Evolutionary conservation across 2,329 filamentous ascomycete species (phyloP).

Genomic region (Calonectria naviculata): DNA sequence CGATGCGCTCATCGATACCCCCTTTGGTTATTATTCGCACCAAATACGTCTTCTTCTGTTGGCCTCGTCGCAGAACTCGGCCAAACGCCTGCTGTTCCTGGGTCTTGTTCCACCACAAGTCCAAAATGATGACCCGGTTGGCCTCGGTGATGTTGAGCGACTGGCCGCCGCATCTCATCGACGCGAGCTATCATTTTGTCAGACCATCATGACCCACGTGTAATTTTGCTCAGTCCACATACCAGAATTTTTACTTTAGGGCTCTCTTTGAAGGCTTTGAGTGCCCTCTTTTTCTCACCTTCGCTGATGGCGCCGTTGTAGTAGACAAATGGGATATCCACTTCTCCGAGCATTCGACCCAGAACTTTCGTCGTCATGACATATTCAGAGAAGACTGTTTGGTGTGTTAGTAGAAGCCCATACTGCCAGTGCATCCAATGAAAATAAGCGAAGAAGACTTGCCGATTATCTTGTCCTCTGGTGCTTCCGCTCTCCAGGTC

Average conservation of each 20-base stretch:
- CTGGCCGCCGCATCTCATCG: constrained; percentile 48
- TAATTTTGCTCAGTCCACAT: constrained; percentile 23
- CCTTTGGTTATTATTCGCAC: constrained; percentile 65
- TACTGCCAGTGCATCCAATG: no score
- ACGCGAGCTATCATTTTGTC: constrained; percentile 43
- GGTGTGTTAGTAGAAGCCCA: background rate
- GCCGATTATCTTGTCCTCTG: constrained; percentile 54
- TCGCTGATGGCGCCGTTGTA: constrained; percentile 42
- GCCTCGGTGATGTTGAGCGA: constrained; percentile 55
- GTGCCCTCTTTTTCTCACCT: constrained; percentile 22
- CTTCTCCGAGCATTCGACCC: constrained; percentile 47
- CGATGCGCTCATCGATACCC: constrained; percentile 68
- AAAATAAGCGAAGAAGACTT: constrained; percentile 14
- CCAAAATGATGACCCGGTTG: constrained; percentile 65
- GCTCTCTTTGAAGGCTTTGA: constrained; percentile 37
- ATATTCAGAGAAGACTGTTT: constrained; percentile 50
- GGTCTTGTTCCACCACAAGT: constrained; percentile 71
- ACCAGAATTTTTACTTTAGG: constrained; percentile 46
- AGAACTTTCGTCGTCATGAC: constrained; percentile 45
- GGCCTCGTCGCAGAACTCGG: constrained; percentile 74
- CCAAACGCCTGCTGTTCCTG: constrained; percentile 71
- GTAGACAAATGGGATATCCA: constrained; percentile 50
- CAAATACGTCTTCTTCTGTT: constrained; percentile 68
- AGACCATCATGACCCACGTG: background rate
- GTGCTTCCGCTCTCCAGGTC: constrained; percentile 44